These are phyloP conservation scores for Oleoguttula mirabilis DNA, from an alignment of 495 filamentous ascomycete species.

Conservation along the genomic window DNA sequence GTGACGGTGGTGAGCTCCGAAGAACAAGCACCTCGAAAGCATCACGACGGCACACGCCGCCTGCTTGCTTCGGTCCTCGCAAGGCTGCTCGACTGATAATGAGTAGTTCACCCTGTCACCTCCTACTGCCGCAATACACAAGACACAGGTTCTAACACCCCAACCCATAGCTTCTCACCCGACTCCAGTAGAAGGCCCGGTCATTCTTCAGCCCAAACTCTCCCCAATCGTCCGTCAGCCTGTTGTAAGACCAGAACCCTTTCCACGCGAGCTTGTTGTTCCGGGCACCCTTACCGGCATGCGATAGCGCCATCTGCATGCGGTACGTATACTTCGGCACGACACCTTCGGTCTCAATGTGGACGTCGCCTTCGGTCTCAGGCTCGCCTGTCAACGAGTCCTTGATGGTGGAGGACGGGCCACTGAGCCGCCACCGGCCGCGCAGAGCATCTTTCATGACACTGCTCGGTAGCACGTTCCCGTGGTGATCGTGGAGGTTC, in stretches of 20 bases:
- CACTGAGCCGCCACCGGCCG: slow-evolving; percentile 48
- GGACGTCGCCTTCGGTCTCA: slow-evolving; percentile 51
- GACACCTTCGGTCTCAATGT: slow-evolving; percentile 77
- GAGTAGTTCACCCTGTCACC: too few relatives aligned
- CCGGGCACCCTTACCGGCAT: slow-evolving; percentile 40
- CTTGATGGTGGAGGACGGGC: slow-evolving; percentile 20
- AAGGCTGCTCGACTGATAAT: too few relatives aligned
- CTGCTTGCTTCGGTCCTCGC: too few relatives aligned
- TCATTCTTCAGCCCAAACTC: slow-evolving; percentile 76
- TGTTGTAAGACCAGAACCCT: slow-evolving; percentile 85
- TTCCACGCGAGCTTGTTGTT: slow-evolving; percentile 85
- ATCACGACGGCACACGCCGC: too few relatives aligned
- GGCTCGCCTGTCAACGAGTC: slow-evolving; percentile 19
- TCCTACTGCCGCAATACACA: too few relatives aligned
- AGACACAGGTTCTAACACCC: too few relatives aligned
- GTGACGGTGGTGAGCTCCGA: too few relatives aligned
- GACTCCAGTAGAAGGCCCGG: slow-evolving; percentile 74
- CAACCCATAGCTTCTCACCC: slow-evolving; percentile 54
- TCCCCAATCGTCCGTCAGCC: slow-evolving; percentile 77
- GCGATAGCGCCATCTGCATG: slow-evolving; percentile 58
- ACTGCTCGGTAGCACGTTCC: slow-evolving; percentile 26
- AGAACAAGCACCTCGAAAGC: too few relatives aligned
- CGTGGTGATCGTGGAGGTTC: slow-evolving; percentile 28
- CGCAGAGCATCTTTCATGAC: slow-evolving; percentile 50
- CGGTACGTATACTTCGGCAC: slow-evolving; percentile 67